Evolutionary conservation across 768 basidiomycete species (phyloP).

Genomic region (Termitomyces sp.): DNA sequence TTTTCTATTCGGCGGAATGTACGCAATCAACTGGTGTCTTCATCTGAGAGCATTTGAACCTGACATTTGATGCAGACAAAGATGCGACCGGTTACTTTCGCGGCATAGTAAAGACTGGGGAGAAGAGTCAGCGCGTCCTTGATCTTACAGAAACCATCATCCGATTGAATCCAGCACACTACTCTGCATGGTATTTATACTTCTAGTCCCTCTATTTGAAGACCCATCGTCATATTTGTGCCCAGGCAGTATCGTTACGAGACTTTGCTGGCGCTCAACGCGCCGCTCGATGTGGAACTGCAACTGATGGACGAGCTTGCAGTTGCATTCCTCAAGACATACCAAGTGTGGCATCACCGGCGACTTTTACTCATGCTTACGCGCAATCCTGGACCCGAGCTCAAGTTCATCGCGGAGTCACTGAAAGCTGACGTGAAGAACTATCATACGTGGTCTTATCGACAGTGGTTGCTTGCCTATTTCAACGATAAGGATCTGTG

Average conservation of each 20-base stretch:
- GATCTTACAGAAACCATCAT: slow-evolving; percentile 88
- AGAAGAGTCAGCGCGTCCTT: slow-evolving; percentile 78
- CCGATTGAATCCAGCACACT: slow-evolving; percentile 91
- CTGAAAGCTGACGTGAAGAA: slow-evolving; percentile 86
- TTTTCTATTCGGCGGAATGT: slow-evolving; percentile 91
- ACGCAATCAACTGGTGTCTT: slow-evolving; percentile 24
- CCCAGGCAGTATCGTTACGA: slow-evolving; percentile 92
- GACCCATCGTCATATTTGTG: not conserved
- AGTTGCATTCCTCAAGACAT: slow-evolving; percentile 82
- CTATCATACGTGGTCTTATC: slow-evolving; percentile 98
- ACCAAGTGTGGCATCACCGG: slow-evolving; percentile 97
- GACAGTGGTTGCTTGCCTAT: slow-evolving; percentile 89
- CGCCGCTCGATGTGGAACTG: slow-evolving; percentile 74
- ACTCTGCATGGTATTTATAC: slow-evolving; percentile 81
- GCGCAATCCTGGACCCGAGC: slow-evolving; percentile 57
- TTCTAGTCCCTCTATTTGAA: not conserved
- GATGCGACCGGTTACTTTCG: slow-evolving; percentile 94
- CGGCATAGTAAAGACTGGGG: slow-evolving; percentile 69
- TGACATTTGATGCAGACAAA: slow-evolving; percentile 51
- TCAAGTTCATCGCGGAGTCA: slow-evolving; percentile 71
- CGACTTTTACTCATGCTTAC: slow-evolving; percentile 63
- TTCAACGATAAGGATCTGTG: slow-evolving; percentile 75
- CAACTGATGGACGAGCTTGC: slow-evolving; percentile 85
- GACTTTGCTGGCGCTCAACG: slow-evolving; percentile 65
- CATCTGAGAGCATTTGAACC: not conserved